These are phyloP conservation scores for Fusarium sp. DNA, from an alignment of 2,329 filamentous ascomycete species.

Conservation along the genomic window DNA sequence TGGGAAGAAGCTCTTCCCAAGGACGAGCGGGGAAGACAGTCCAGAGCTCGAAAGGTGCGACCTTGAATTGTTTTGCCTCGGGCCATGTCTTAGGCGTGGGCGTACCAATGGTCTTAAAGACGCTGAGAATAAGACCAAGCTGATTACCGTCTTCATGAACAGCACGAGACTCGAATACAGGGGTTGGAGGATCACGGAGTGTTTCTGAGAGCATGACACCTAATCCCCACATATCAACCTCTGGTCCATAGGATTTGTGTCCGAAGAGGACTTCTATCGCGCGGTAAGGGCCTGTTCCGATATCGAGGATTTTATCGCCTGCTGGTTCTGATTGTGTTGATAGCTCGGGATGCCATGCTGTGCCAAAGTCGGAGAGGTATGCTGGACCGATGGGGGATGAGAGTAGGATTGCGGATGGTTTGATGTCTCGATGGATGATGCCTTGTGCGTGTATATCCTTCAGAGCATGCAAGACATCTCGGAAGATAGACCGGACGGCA, in stretches of 20 bases:
- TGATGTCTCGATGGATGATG: constrained; percentile 94
- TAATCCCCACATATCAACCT: constrained; percentile 89
- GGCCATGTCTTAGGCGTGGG: constrained; percentile 87
- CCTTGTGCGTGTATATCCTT: constrained; percentile 76
- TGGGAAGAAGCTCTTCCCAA: constrained; percentile 79
- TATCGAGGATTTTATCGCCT: constrained; percentile 84
- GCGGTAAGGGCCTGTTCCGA: constrained; percentile 92
- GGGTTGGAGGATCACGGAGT: constrained; percentile 63
- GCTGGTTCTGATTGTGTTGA: constrained; percentile 73
- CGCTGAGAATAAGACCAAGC: constrained; percentile 87
- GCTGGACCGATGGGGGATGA: constrained; percentile 75
- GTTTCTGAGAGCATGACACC: constrained; percentile 87
- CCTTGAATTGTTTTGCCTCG: constrained; percentile 73
- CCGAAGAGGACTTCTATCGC: constrained; percentile 93
- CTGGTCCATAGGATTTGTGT: constrained; percentile 74
- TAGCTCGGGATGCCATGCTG: constrained; percentile 79
- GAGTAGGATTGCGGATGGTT: constrained; percentile 89
- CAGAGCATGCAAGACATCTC: constrained; percentile 77
- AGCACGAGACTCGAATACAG: constrained; percentile 83
- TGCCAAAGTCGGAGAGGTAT: constrained; percentile 91
- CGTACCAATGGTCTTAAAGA: constrained; percentile 92
- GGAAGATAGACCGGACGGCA: constrained; percentile 62
- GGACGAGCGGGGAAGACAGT: constrained; percentile 73
- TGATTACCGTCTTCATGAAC: constrained; percentile 87
- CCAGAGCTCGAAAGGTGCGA: constrained; percentile 93